Percentiles rank a stretch among this genome's conserved stretches.
These are phyloP conservation scores for Medicago lupulina DNA, from an alignment of 306 rosid genomes.

Conservation along the genomic window DNA sequence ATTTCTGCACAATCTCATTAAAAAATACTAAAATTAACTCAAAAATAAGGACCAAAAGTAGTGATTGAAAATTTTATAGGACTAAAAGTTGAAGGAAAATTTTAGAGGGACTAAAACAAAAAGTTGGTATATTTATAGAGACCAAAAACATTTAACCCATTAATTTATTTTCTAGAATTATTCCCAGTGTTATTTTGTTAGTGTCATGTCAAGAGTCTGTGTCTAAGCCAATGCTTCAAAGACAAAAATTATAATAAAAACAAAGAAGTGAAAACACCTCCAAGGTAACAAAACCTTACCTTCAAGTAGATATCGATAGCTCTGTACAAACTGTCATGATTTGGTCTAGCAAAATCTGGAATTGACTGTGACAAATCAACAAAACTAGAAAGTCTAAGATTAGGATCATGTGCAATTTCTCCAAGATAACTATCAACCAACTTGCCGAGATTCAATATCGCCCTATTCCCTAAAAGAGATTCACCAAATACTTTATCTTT, in stretches of 20 bases:
- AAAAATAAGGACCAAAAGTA: no score
- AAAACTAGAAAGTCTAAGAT: conserved; percentile 65
- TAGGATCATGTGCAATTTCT: conserved; percentile 75
- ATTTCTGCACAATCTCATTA: no score
- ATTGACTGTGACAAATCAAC: conserved; percentile 67
- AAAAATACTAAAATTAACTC: no score
- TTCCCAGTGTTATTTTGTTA: no score
- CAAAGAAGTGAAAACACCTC: neutral
- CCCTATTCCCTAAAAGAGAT: conserved; percentile 55
- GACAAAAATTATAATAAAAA: neutral
- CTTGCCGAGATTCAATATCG: conserved; percentile 72
- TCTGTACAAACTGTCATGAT: conserved; percentile 81
- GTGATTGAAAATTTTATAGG: no score
- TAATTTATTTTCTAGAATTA: no score
- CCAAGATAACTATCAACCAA: conserved; percentile 75
- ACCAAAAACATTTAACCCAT: no score
- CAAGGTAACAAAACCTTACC: conserved; percentile 50
- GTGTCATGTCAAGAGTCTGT: no score
- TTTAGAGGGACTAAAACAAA: no score
- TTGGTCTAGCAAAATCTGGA: conserved; percentile 75
- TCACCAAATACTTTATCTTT: conserved; percentile 59
- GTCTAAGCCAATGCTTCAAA: no score
- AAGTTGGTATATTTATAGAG: no score
- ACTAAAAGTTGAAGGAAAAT: no score
- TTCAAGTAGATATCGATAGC: conserved; percentile 82